Evolutionary conservation across 1,139 yeast genomes (phyloP).

Genomic region (Suhomyces wounanorum): DNA sequence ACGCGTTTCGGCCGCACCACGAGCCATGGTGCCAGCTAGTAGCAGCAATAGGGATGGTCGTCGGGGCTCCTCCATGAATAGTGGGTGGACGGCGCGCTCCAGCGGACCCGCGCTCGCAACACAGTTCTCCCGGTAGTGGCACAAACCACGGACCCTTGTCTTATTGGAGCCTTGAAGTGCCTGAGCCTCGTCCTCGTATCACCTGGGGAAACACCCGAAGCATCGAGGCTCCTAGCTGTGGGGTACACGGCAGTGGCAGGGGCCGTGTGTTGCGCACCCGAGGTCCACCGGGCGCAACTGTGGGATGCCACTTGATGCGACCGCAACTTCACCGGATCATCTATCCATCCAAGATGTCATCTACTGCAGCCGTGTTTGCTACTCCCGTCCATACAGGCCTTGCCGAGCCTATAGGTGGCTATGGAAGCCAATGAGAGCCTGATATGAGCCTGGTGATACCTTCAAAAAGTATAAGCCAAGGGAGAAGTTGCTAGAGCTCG

Average conservation of each 20-base stretch:
- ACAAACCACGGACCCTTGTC: not conserved
- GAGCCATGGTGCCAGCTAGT: not conserved
- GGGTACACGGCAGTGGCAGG: not conserved
- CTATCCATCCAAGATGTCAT: not conserved
- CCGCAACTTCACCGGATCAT: not conserved
- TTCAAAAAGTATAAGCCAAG: not conserved
- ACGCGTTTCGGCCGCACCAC: not conserved
- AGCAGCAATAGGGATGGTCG: no score
- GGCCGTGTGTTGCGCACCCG: not conserved
- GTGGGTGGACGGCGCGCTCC: not conserved
- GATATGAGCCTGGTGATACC: not conserved
- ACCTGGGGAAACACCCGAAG: constrained; percentile 1
- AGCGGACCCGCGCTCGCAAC: not conserved
- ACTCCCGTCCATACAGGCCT: not conserved
- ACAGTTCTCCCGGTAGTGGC: not conserved
- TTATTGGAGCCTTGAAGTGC: constrained; percentile 5
- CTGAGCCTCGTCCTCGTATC: constrained; percentile 5
- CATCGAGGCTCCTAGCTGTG: not conserved
- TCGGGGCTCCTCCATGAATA: not conserved
- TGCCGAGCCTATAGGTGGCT: not conserved
- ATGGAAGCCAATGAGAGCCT: not conserved
- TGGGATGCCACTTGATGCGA: not conserved
- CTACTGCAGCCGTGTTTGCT: not conserved
- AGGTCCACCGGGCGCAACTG: not conserved
- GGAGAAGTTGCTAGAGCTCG: not conserved